Evolutionary conservation across 768 basidiomycete genomes (phyloP).

Genomic region (Leccinum incarnatum): DNA sequence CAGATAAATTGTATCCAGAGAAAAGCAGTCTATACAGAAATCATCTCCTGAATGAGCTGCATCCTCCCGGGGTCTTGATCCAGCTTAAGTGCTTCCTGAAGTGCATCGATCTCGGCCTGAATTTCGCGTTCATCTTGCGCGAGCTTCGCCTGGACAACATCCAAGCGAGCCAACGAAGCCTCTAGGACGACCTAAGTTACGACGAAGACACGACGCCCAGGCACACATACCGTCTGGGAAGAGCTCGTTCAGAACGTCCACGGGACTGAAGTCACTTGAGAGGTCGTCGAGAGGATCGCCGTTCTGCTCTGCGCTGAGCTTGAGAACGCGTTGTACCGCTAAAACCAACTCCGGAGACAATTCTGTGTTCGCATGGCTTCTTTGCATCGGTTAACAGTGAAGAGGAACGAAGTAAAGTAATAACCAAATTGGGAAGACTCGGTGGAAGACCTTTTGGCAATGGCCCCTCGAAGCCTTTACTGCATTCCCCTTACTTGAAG

Average conservation of each 20-base stretch:
- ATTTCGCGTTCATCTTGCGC: conserved; percentile 67
- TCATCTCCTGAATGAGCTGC: conserved; percentile 93
- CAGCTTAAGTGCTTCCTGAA: conserved; percentile 63
- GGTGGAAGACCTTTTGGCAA: background rate
- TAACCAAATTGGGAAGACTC: conserved; percentile 11
- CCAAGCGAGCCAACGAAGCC: conserved; percentile 68
- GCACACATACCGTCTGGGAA: conserved; percentile 72
- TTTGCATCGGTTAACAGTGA: conserved; percentile 19
- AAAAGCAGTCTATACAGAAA: conserved; percentile 59
- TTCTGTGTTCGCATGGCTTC: conserved; percentile 36
- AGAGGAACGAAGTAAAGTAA: background rate
- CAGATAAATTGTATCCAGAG: background rate
- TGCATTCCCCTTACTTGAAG: background rate
- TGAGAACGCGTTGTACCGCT: conserved; percentile 68
- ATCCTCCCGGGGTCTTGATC: conserved; percentile 89
- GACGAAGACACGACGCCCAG: background rate
- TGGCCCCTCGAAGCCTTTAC: background rate
- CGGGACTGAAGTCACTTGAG: conserved; percentile 54
- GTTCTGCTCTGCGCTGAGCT: conserved; percentile 42
- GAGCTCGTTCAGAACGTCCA: conserved; percentile 54
- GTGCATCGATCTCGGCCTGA: conserved; percentile 64
- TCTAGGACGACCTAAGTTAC: conserved; percentile 44
- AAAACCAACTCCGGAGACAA: conserved; percentile 66
- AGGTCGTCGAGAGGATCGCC: conserved; percentile 59
- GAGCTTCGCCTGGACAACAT: conserved; percentile 66